Percentiles rank a stretch among this genome's conserved stretches.
These are phyloP conservation scores for Laguncularia racemosa DNA, from an alignment of 345 rosid species.

Conservation along the genomic window DNA sequence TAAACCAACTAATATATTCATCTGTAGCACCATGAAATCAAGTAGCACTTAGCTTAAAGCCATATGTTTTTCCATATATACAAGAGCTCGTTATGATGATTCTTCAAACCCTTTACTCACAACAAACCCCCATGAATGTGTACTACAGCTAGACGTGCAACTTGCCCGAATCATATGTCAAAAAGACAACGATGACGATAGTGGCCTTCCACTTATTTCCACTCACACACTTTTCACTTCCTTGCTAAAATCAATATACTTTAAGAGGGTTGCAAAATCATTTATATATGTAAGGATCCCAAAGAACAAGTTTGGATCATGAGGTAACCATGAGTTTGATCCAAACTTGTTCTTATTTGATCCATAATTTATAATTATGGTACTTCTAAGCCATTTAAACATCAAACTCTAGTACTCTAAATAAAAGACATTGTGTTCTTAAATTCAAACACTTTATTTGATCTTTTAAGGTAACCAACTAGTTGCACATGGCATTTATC, in stretches of 20 bases:
- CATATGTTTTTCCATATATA: slow-evolving; percentile 1
- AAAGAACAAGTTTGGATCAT: no score
- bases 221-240: no score
- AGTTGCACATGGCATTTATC: no score
- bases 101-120: neutral
- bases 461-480: no score
- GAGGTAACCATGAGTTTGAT: no score
- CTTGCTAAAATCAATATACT: slow-evolving; percentile 1
- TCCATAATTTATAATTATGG: no score
- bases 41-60: slow-evolving; percentile 8
- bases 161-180: neutral
- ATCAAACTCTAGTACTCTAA: no score
- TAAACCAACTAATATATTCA: neutral
- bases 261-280: neutral
- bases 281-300: neutral
- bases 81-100: neutral
- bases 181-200: neutral
- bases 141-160: neutral
- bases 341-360: no score
- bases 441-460: no score
- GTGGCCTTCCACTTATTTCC: neutral
- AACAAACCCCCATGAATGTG: slow-evolving; percentile 6
- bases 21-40: slow-evolving; percentile 3
- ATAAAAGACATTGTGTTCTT: no score
- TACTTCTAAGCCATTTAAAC: no score